A percentile compares a stretch with the other conserved stretches of the same genome.
Conservation (phyloP, 768 basidiomycete genomes). For the Leccinum longicurvipes region DNA sequence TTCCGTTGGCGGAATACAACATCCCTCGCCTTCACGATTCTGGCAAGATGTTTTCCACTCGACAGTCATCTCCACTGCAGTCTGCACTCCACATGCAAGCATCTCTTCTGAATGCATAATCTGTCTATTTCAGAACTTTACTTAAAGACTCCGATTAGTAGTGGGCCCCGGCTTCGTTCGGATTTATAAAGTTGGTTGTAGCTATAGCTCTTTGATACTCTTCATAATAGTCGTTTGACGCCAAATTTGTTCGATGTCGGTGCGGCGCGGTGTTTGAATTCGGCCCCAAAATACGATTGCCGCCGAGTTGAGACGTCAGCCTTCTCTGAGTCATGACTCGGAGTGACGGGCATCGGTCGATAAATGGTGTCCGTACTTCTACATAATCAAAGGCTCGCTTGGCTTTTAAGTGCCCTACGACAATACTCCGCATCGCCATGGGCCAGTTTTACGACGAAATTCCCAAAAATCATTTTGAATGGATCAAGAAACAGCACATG, state of each 20-base stretch:
- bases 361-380: no score
- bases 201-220: background rate
- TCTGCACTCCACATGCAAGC: slow-evolving; percentile 41
- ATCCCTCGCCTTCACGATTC: slow-evolving; percentile 33
- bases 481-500: slow-evolving; percentile 61
- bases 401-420: background rate
- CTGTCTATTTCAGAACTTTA: slow-evolving; percentile 3
- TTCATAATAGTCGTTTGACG: no score
- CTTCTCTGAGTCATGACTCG: no score
- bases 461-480: slow-evolving; percentile 48
- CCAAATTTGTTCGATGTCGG: no score
- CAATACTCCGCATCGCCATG: slow-evolving; percentile 35
- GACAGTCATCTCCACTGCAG: slow-evolving; percentile 37
- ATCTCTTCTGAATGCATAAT: background rate
- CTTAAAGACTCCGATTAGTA: slow-evolving; percentile 42
- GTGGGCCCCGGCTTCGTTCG: slow-evolving; percentile 35
- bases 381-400: no score
- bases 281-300: no score
- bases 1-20: slow-evolving; percentile 41
- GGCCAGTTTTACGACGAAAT: slow-evolving; percentile 58
- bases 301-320: background rate
- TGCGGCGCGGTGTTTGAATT: no score
- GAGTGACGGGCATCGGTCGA: no score
- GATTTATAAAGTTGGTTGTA: no score
- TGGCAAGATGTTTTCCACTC: slow-evolving; percentile 44